phyloP scores from a whole-genome alignment of 768 basidiomycete species.

The Sistotremastrum suecicum region DNA sequence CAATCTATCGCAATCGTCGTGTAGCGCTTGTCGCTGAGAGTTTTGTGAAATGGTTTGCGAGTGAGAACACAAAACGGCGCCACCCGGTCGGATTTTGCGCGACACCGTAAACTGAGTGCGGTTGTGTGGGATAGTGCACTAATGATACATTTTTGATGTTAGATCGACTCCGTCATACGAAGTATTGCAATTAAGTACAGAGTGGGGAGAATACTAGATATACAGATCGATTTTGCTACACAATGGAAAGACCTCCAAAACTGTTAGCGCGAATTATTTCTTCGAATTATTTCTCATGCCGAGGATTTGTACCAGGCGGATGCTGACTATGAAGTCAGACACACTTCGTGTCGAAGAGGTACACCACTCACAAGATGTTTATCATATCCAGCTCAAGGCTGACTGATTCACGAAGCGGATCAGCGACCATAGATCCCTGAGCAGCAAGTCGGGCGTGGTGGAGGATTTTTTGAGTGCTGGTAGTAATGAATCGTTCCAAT shows the following conservation, averaged over 20 bases:
- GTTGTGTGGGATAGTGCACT: no score
- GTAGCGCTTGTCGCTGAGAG: no score
- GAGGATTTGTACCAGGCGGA: slow-evolving; percentile 71
- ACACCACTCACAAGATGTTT: slow-evolving; percentile 61
- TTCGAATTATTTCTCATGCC: slow-evolving; percentile 49
- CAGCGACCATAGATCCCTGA: slow-evolving; percentile 46
- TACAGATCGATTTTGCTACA: neutral
- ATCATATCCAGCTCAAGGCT: slow-evolving; percentile 76
- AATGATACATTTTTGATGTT: no score
- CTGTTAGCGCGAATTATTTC: slow-evolving; percentile 19
- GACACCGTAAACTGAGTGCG: no score
- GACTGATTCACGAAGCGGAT: slow-evolving; percentile 69
- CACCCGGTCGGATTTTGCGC: no score
- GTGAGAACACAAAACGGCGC: no score
- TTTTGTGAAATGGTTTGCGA: no score
- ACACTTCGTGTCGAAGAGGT: neutral
- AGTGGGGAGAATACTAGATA: neutral
- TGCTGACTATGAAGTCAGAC: slow-evolving; percentile 23
- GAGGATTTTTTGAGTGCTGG: slow-evolving; percentile 74
- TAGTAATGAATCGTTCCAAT: neutral
- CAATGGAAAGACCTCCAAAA: neutral
- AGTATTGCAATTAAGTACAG: no score
- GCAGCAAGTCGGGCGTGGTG: slow-evolving; percentile 64
- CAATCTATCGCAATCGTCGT: no score
- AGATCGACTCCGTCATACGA: no score